phyloP scores from a whole-genome alignment of 441 rosid genomes.

The Manihot esculenta region DNA sequence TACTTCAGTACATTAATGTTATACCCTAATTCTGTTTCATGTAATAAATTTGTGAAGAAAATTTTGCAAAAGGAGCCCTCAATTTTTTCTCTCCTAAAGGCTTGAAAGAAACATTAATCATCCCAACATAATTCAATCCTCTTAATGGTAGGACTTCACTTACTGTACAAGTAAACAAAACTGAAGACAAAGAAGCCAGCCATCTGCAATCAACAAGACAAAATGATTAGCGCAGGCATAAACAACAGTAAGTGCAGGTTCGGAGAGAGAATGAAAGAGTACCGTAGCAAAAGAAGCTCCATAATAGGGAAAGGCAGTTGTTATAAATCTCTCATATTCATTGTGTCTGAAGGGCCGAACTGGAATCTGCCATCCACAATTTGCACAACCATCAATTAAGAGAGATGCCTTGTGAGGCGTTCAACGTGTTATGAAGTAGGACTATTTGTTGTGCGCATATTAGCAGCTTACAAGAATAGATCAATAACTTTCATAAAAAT shows the following conservation, averaged over 20 bases:
- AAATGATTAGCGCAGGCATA: background rate
- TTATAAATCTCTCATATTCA: conserved; percentile 70
- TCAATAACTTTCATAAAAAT: background rate
- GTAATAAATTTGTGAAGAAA: conserved; percentile 5
- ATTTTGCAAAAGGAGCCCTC: background rate
- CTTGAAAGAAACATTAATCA: background rate
- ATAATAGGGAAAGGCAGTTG: conserved; percentile 67
- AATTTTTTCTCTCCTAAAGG: background rate
- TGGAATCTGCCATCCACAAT: conserved; percentile 55
- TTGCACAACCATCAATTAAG: background rate
- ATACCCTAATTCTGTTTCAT: background rate
- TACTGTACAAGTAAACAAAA: conserved; percentile 61
- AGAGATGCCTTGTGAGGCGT: background rate
- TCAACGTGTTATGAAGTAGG: background rate
- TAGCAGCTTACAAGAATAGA: background rate
- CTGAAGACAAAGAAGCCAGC: conserved; percentile 76
- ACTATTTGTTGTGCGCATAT: background rate
- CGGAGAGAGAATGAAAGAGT: conserved; percentile 20
- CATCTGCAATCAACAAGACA: conserved; percentile 48
- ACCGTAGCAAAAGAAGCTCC: conserved; percentile 73
- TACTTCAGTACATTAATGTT: background rate
- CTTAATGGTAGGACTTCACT: conserved; percentile 25
- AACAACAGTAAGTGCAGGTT: background rate
- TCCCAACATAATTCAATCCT: conserved; percentile 5
- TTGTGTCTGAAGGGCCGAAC: conserved; percentile 74